Conservation (phyloP, 192 early-diverging fungal species). For the Entomortierella beljakovae region DNA sequence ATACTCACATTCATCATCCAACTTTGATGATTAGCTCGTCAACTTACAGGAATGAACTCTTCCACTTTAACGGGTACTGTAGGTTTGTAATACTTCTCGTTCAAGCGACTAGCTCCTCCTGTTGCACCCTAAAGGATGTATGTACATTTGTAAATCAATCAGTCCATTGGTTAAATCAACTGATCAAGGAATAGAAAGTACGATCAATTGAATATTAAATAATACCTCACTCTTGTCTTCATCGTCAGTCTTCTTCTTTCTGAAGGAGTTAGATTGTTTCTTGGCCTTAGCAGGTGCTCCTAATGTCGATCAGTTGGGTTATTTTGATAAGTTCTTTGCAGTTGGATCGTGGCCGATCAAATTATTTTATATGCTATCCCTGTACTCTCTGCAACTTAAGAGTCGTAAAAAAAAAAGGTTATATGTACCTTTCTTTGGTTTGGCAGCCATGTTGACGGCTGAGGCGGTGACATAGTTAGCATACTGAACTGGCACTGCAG, state of each 20-base stretch:
- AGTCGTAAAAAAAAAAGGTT: background rate
- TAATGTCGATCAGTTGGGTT: background rate
- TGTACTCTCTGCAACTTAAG: background rate
- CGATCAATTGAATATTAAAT: background rate
- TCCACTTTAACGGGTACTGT: slow-evolving; percentile 44
- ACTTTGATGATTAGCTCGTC: background rate
- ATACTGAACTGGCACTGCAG: slow-evolving; percentile 40
- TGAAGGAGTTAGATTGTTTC: slow-evolving; percentile 47
- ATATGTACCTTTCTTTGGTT: slow-evolving; percentile 42
- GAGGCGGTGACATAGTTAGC: slow-evolving; percentile 55
- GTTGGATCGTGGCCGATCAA: too few species aligned
- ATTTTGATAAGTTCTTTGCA: background rate
- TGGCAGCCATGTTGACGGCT: slow-evolving; percentile 38
- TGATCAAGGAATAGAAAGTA: background rate
- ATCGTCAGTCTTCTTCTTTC: slow-evolving; percentile 28
- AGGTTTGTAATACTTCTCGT: slow-evolving; percentile 50
- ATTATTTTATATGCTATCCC: background rate
- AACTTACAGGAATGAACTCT: slow-evolving; percentile 51
- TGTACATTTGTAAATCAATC: background rate
- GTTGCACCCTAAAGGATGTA: slow-evolving; percentile 26
- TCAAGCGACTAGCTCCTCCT: slow-evolving; percentile 46
- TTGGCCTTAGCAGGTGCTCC: slow-evolving; percentile 13
- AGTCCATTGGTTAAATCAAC: background rate
- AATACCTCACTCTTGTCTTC: slow-evolving; percentile 40
- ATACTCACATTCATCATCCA: too few species aligned